Percentiles rank a stretch among this genome's conserved stretches.
Evolutionary conservation across 495 filamentous ascomycete genomes (phyloP).

Genomic region (Aspergillus incahuasiensis): DNA sequence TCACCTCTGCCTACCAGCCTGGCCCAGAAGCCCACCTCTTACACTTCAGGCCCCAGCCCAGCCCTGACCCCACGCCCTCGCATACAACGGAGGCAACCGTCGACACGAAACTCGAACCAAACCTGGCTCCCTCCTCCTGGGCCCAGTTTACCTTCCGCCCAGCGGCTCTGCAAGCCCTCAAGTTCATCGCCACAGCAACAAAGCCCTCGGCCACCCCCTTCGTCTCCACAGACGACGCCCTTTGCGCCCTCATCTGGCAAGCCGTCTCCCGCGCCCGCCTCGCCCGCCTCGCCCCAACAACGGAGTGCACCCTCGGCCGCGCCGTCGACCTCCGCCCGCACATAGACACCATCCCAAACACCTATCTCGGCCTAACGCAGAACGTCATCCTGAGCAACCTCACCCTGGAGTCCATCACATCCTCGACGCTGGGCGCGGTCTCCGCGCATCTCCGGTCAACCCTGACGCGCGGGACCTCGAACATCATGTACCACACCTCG

Average conservation of each 20-base stretch:
- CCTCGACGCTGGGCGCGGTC: slow-evolving; percentile 6
- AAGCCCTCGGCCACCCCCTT: slow-evolving; percentile 14
- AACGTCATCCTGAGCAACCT: slow-evolving; percentile 22
- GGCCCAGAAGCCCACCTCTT: too few species aligned
- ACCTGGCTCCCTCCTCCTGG: slow-evolving; percentile 24
- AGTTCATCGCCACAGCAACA: slow-evolving; percentile 31
- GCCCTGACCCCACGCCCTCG: too few species aligned
- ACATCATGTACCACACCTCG: too few species aligned
- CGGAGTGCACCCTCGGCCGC: slow-evolving; percentile 37
- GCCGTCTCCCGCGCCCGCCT: slow-evolving; percentile 41
- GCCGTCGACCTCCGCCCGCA: slow-evolving; percentile 48
- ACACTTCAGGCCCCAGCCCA: too few species aligned
- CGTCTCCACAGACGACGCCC: slow-evolving; percentile 51
- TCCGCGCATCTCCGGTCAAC: too few species aligned
- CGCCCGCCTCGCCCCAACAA: slow-evolving; percentile 28
- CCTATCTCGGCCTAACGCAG: slow-evolving; percentile 43
- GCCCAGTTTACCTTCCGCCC: slow-evolving; percentile 37
- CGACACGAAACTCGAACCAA: too few species aligned
- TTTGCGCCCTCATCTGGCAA: slow-evolving; percentile 53
- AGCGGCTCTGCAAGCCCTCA: slow-evolving; percentile 34
- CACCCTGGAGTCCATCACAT: too few species aligned
- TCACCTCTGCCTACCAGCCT: too few species aligned
- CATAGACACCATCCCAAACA: slow-evolving; percentile 32
- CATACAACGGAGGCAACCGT: too few species aligned
- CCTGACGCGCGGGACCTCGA: too few species aligned